Evolutionary conservation across 225 moss, liverwort and hornwort species (phyloP).

Genomic region (Straminergon stramineum): DNA sequence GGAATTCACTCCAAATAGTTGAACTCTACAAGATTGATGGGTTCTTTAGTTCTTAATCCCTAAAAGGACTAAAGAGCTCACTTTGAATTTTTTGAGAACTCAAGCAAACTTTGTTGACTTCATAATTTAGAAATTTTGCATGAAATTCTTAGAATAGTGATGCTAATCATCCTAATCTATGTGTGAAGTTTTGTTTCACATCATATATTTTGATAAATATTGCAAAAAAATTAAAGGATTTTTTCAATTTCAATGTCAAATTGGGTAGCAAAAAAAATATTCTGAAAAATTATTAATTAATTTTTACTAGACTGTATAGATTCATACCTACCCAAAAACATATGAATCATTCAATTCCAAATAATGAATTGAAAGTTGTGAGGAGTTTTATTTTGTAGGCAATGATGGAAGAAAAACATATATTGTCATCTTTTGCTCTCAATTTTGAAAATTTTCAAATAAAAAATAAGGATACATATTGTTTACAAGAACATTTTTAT

Average conservation of each 20-base stretch:
- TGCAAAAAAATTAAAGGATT: background rate
- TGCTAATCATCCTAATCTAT: background rate
- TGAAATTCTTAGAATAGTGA: background rate
- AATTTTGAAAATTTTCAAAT: background rate
- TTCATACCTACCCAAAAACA: rapidly evolving
- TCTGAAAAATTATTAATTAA: no score
- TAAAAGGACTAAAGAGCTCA: rapidly evolving
- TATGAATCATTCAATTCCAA: background rate
- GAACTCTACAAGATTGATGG: background rate
- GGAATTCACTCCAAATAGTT: background rate
- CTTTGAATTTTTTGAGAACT: background rate
- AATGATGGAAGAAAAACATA: background rate
- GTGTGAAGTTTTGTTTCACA: rapidly evolving
- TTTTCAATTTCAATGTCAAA: background rate
- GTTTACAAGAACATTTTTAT: background rate
- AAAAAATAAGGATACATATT: background rate
- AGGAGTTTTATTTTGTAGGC: background rate
- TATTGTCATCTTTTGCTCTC: background rate
- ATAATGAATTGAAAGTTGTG: background rate
- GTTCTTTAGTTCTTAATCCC: background rate
- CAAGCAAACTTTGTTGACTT: rapidly evolving
- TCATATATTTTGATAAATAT: background rate
- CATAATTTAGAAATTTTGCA: no score
- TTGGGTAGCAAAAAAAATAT: rapidly evolving
- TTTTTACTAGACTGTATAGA: background rate